Base-by-base conservation (phyloP, 208 protist genomes). In the Leishmania martiniquensis region DNA sequence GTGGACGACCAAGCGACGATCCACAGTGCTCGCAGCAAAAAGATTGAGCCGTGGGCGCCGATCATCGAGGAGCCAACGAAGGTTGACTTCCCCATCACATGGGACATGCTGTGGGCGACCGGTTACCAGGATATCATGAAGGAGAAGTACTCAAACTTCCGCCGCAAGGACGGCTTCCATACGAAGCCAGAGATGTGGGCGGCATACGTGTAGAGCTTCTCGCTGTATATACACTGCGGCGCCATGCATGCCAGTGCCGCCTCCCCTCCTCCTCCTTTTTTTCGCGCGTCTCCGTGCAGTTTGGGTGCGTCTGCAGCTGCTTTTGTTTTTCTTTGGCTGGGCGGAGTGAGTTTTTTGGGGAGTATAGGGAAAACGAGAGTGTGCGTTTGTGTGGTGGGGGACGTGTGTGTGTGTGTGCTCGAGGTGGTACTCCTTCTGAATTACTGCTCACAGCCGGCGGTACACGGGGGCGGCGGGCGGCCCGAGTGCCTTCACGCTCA, bases 41-140 rank as follows among this genome's bases (percentile, higher is more conserved):
- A 78, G 72, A 97, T 97, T 76, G 92, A 97, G 83, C 94, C 92
- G 20, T 97, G 92, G 92, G 94, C 94, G 0, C 94, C 94, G 20
- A 90, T 93, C 55, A 86, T 97, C 65, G 94, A 97, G 82, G 91
- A 97, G 82, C 94, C 94, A 2, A 95, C 92, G 51, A 91, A 93
- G 79, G 72, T 84, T 4, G 94, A 96, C 78, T 96, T 96, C 75
- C 94, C 94, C 29, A 93, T 96, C 78, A 96, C 94, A 54, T 83
- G 92, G 62, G 94, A 97, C 77, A 96, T 97, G 94, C 78, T 97
- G 6, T 97, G 92, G 91, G 91, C 91, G 59, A 92, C 87, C 34
- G 85, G 91, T 68, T 97, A 96, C 72, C 92, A 97, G 86, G 92
- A 97, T 45, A 94, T 97, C 72, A 88, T 97, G 79, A 76, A 87